Percentiles rank a stretch among this genome's conserved stretches.
Conservation (phyloP, 2,329 filamentous ascomycete genomes). For the Arthroderma sp. region DNA sequence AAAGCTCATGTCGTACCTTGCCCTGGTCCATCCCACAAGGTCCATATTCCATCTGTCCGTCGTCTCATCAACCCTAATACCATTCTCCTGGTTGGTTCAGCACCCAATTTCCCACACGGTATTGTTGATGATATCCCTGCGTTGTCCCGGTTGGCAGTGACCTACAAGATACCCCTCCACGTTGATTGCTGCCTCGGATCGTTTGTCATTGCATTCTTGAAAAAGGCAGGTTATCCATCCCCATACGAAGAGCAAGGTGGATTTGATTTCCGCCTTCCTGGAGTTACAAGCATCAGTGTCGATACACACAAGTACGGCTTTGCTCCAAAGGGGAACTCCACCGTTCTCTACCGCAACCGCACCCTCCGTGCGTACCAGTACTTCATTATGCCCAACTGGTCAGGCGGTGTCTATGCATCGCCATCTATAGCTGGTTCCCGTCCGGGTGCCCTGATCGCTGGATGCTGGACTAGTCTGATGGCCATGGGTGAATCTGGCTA, state of each 20-base stretch:
- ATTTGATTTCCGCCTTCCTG: constrained; percentile 88
- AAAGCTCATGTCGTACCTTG: constrained; percentile 81
- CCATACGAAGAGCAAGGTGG: constrained; percentile 53
- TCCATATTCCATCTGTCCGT: constrained; percentile 62
- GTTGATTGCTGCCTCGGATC: constrained; percentile 97
- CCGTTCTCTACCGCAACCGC: constrained; percentile 74
- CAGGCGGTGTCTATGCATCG: constrained; percentile 88
- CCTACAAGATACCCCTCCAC: constrained; percentile 73
- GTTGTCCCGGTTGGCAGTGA: constrained; percentile 68
- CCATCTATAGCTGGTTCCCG: constrained; percentile 84
- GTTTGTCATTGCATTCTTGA: constrained; percentile 83
- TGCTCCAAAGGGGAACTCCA: constrained; percentile 93
- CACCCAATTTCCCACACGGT: constrained; percentile 95
- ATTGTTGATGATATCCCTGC: constrained; percentile 90
- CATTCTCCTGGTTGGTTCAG: constrained; percentile 79
- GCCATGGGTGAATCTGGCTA: constrained; percentile 78
- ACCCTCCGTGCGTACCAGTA: constrained; percentile 80
- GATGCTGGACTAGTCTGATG: constrained; percentile 90
- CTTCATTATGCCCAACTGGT: constrained; percentile 91
- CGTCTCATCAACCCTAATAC: constrained; percentile 92
- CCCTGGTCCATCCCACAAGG: constrained; percentile 73
- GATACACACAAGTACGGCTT: constrained; percentile 99
- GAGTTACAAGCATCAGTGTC: constrained; percentile 88
- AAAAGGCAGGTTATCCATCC: constrained; percentile 68
- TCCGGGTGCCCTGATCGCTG: constrained; percentile 86